Evolutionary conservation across 2,329 filamentous ascomycete species (phyloP).

Genomic region (Penicillium hesseltinei): DNA sequence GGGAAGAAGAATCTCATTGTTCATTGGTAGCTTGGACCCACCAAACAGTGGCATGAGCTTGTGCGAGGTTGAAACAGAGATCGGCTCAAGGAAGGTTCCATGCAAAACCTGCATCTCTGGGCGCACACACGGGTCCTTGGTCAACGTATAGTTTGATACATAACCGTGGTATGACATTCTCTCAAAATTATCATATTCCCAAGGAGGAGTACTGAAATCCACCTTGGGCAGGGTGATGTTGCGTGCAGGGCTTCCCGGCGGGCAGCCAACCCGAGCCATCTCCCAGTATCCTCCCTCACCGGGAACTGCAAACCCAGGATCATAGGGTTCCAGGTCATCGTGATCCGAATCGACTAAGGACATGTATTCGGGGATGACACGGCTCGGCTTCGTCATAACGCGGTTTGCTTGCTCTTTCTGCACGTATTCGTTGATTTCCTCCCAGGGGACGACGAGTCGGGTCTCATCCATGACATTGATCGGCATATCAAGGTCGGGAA

Average conservation of each 20-base stretch:
- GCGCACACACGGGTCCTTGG: slow-evolving; percentile 47
- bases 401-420: slow-evolving; percentile 26
- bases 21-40: slow-evolving; percentile 50
- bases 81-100: slow-evolving; percentile 50
- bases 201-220: slow-evolving; percentile 33
- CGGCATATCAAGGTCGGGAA: slow-evolving; percentile 50
- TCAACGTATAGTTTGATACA: slow-evolving; percentile 48
- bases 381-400: not conserved
- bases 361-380: slow-evolving; percentile 13
- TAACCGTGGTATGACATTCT: slow-evolving; percentile 45
- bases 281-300: slow-evolving; percentile 42
- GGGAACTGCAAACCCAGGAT: slow-evolving; percentile 9
- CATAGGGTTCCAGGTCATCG: slow-evolving; percentile 13
- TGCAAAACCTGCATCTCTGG: slow-evolving; percentile 47
- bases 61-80: slow-evolving; percentile 46
- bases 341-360: not conserved
- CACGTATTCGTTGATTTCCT: slow-evolving; percentile 44
- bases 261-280: slow-evolving; percentile 43
- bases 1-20: slow-evolving; percentile 54
- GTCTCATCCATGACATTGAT: slow-evolving; percentile 53
- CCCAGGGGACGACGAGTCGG: slow-evolving; percentile 48
- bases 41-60: slow-evolving; percentile 51
- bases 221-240: slow-evolving; percentile 28
- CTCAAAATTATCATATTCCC: slow-evolving; percentile 30
- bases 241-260: slow-evolving; percentile 18